These are phyloP conservation scores for Penicillium hordei DNA, from an alignment of 2,329 filamentous ascomycete genomes.

Conservation along the genomic window DNA sequence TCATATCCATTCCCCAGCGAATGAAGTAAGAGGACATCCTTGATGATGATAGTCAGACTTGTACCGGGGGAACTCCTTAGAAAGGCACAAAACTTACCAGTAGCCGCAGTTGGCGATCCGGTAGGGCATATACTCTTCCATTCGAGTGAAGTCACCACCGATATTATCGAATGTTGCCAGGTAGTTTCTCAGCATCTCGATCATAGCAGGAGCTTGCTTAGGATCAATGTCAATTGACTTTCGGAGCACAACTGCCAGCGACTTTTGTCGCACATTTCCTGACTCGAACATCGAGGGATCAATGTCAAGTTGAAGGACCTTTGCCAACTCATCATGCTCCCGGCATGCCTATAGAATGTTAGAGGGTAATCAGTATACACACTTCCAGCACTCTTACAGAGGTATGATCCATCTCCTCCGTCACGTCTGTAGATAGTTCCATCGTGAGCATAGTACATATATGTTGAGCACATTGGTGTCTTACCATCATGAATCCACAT, in stretches of 20 bases:
- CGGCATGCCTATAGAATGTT: not conserved
- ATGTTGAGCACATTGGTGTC: not conserved
- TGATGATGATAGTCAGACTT: not conserved
- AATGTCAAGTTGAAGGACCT: not conserved
- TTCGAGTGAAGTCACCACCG: not conserved
- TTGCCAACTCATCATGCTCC: not conserved
- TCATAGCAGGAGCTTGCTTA: not conserved
- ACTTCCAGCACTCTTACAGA: not conserved
- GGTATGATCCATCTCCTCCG: not conserved
- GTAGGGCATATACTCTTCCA: not conserved
- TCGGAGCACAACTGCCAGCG: not conserved
- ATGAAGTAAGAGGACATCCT: conserved; percentile 1
- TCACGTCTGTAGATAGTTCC: not conserved
- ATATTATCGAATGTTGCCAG: not conserved
- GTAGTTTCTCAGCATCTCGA: not conserved
- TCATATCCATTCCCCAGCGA: not conserved
- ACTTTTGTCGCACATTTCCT: not conserved
- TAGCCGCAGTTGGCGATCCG: not conserved
- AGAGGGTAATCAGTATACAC: not conserved
- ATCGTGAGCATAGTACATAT: not conserved
- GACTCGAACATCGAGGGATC: not conserved
- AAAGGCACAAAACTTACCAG: not conserved
- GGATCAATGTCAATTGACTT: not conserved
- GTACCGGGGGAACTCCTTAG: too few species aligned
- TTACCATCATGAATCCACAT: not conserved